A percentile compares a stretch with the other conserved stretches of the same genome.
Evolutionary conservation across 2,329 filamentous ascomycete genomes (phyloP).

Genomic region (Penicillium sclerotigenum): DNA sequence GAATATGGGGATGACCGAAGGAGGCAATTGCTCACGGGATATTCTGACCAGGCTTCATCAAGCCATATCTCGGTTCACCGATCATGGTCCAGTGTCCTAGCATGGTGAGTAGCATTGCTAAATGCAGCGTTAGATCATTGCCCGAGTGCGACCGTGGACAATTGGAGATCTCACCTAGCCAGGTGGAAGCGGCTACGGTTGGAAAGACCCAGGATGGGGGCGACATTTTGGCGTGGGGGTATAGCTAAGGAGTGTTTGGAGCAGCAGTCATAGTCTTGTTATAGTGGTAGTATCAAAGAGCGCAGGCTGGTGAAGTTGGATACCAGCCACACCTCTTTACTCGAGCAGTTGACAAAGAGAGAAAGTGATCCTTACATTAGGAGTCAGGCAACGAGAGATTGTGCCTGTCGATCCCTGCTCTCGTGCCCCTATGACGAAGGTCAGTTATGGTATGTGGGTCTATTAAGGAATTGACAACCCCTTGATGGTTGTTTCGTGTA

Average conservation of each 20-base stretch:
- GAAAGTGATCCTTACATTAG: slow-evolving; percentile 6
- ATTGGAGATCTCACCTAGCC: slow-evolving; percentile 13
- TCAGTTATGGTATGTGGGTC: slow-evolving; percentile 12
- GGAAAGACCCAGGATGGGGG: slow-evolving; percentile 17
- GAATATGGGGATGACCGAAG: background rate
- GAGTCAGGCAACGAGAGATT: slow-evolving; percentile 5
- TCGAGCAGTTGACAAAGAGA: slow-evolving; percentile 7
- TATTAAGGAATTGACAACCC: background rate
- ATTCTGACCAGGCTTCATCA: slow-evolving; percentile 20
- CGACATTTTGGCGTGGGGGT: background rate
- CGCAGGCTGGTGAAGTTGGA: slow-evolving; percentile 12
- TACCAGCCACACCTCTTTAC: slow-evolving; percentile 7
- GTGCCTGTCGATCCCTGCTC: slow-evolving; percentile 12
- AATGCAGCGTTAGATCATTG: background rate
- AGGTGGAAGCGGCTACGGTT: slow-evolving; percentile 18
- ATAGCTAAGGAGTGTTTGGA: slow-evolving; percentile 1
- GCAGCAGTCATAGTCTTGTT: slow-evolving; percentile 6
- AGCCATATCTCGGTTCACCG: slow-evolving; percentile 16
- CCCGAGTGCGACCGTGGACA: background rate
- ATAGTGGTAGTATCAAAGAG: slow-evolving; percentile 3
- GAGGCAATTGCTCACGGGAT: slow-evolving; percentile 13
- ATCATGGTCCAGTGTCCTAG: slow-evolving; percentile 17
- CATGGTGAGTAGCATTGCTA: slow-evolving; percentile 17
- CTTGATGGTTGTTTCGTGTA: slow-evolving; percentile 8
- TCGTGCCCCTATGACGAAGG: background rate